phyloP scores from a whole-genome alignment of 306 rosid genomes.

The Quercus parvula region DNA sequence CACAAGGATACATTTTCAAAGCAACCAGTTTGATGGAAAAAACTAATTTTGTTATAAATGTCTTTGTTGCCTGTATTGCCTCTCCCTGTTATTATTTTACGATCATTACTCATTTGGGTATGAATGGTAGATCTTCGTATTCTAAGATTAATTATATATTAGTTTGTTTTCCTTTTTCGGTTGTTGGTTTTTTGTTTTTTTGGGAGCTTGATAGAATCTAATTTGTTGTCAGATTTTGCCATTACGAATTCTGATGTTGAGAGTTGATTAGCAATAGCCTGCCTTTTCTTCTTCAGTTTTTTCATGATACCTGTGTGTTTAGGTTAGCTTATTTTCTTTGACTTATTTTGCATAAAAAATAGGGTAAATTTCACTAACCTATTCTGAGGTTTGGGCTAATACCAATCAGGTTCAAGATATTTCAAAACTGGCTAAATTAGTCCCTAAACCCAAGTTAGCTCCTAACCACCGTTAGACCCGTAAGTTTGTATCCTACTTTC shows the following conservation, averaged over 20 bases:
- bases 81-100: slow-evolving; percentile 33
- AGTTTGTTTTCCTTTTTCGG: slow-evolving; percentile 31
- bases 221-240: background rate
- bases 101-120: slow-evolving; percentile 50
- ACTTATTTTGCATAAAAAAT: no score
- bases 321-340: no score
- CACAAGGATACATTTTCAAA: slow-evolving; percentile 28
- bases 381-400: no score
- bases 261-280: background rate
- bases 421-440: no score
- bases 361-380: no score
- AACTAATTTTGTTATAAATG: slow-evolving; percentile 53
- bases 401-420: no score
- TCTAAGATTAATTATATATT: slow-evolving; percentile 39
- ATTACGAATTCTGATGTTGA: background rate
- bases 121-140: slow-evolving; percentile 53
- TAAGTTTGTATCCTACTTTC: no score
- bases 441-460: no score
- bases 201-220: background rate
- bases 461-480: no score
- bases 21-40: slow-evolving; percentile 34
- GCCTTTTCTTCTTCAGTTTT: background rate
- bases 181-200: background rate
- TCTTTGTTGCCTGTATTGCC: slow-evolving; percentile 49
- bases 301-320: no score